phyloP scores from a whole-genome alignment of 495 filamentous ascomycete species.

The Daldinia grandis region DNA sequence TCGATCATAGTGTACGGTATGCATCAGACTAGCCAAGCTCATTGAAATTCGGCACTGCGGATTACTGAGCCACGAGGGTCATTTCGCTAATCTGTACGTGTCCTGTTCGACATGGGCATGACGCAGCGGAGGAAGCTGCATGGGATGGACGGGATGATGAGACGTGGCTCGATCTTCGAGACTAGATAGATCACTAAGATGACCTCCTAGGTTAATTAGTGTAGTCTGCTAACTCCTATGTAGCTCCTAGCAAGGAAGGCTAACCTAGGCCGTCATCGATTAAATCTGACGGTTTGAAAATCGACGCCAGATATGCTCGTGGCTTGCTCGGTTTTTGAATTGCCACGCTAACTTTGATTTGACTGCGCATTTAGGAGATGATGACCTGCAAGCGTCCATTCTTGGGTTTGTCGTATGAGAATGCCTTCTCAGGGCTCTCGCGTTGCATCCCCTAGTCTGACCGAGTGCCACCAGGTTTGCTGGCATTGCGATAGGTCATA shows the following conservation, averaged over 20 bases:
- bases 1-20: slow-evolving; percentile 32
- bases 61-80: slow-evolving; percentile 40
- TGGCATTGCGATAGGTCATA: slow-evolving; percentile 28
- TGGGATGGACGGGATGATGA: slow-evolving; percentile 32
- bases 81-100: slow-evolving; percentile 44
- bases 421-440: slow-evolving; percentile 6
- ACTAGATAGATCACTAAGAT: slow-evolving; percentile 31
- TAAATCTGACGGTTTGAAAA: slow-evolving; percentile 4
- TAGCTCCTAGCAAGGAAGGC: slow-evolving; percentile 2
- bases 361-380: slow-evolving; percentile 23
- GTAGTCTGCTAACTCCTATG: background rate
- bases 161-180: slow-evolving; percentile 41
- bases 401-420: slow-evolving; percentile 9
- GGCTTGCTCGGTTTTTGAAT: slow-evolving; percentile 27
- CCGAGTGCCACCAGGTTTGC: slow-evolving; percentile 22
- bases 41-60: slow-evolving; percentile 35
- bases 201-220: slow-evolving; percentile 7
- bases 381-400: slow-evolving; percentile 25
- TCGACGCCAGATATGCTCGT: slow-evolving; percentile 14
- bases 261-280: slow-evolving; percentile 12
- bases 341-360: slow-evolving; percentile 24
- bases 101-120: slow-evolving; percentile 37
- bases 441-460: slow-evolving; percentile 17
- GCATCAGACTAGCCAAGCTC: slow-evolving; percentile 16
- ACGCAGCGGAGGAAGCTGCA: slow-evolving; percentile 31